Base-by-base conservation (phyloP, 1,284 basidiomycete genomes). In the Tilletia walkeri region DNA sequence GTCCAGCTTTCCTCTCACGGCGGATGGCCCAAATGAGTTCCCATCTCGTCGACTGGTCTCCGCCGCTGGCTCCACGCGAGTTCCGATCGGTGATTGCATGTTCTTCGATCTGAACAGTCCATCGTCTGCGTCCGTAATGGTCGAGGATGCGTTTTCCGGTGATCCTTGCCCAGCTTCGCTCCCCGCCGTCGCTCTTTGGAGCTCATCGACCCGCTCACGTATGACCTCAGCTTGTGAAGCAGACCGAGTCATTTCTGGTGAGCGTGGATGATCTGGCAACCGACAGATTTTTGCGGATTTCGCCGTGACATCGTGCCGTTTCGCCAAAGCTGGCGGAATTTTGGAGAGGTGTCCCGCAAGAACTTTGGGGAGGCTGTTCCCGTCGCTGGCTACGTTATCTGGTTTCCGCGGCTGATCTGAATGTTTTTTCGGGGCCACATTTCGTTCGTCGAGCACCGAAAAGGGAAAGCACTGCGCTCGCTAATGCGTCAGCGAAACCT, bases 131-230 rank as follows among this genome's bases (percentile, higher is more conserved):
- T 45, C 41, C 41, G 9, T 9, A 18, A 16, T 7, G 16, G 1
- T 18, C 18, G 20, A 53, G 50, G n/a, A 12, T 10, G 50, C 20
- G 12, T 3, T 10, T 2, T 53, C 50, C 18, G 18, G 16, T 53
- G 50, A 45, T 14, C 41, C 14, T 14, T 1, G 3, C 1, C 50
- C 34, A 38, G 7, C 59, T 63, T 63, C 59, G 6, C 59, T 56
- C 5, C 41, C 41, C 41, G 20, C 59, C 59, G 59, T n/a, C 16
- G 34, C 59, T 20, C 16, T 38, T 4, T 39, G 59, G 12, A 63
- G 30, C 20, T 63, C 59, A n/a, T 63, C 59, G 34, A 38, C 59
- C 12, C 59, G 59, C 36, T 63, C 34, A 9, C 59, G 59, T 34
- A 24, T 38, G 59, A 63, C 59, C 12, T 63, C 59, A 14, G 16